Evolutionary conservation across 2,329 filamentous ascomycete genomes (phyloP).

Genomic region (Gaeumannomyces tritici): DNA sequence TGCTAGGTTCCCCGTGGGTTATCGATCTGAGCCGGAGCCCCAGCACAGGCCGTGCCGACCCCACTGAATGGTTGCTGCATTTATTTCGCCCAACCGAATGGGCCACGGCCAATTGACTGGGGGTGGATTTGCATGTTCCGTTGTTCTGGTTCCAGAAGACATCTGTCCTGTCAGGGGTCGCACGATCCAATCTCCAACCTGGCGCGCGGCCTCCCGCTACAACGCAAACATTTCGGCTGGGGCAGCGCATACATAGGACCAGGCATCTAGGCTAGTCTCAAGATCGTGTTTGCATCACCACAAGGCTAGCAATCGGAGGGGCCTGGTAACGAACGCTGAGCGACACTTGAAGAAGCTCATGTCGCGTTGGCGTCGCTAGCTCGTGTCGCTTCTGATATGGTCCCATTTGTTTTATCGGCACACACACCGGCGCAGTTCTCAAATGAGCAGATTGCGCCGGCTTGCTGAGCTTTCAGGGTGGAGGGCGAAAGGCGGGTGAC

Average conservation of each 20-base stretch:
- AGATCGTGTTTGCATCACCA: not conserved
- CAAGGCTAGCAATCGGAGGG: not conserved
- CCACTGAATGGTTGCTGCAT: not conserved
- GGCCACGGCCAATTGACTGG: not conserved
- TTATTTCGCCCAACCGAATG: not conserved
- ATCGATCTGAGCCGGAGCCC: not conserved
- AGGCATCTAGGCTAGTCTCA: not conserved
- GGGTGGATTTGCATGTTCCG: not conserved
- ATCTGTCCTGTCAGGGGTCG: not conserved
- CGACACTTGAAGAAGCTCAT: not conserved
- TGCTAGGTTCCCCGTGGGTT: not conserved
- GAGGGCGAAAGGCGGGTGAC: not conserved
- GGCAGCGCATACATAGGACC: not conserved
- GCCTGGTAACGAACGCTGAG: too few species aligned
- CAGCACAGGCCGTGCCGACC: not conserved
- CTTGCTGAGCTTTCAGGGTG: not conserved
- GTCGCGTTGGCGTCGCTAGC: not conserved
- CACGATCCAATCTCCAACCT: not conserved
- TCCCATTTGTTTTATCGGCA: not conserved
- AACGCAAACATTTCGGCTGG: not conserved
- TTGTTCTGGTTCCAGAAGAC: not conserved
- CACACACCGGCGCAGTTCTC: too few species aligned
- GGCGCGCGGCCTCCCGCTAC: not conserved
- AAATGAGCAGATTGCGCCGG: too few species aligned
- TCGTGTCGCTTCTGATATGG: not conserved